These are phyloP conservation scores for Aeschynomene evenia DNA, from an alignment of 306 rosid species.

Conservation along the genomic window DNA sequence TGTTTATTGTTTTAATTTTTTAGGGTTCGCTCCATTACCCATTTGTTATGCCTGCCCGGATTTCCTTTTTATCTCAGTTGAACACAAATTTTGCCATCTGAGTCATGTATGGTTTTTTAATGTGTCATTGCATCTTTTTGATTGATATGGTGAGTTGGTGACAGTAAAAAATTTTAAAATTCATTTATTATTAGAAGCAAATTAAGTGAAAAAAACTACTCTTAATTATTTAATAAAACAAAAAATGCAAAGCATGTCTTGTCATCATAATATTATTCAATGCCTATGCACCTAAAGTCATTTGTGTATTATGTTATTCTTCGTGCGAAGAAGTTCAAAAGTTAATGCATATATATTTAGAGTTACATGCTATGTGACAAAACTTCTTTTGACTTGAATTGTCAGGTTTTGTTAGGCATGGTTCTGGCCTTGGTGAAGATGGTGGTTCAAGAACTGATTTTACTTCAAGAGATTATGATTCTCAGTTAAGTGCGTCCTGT, in stretches of 20 bases:
- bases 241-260: background rate
- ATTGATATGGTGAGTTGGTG: slow-evolving; percentile 13
- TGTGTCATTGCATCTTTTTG: background rate
- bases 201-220: slow-evolving; percentile 15
- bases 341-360: slow-evolving; percentile 14
- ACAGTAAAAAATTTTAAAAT: slow-evolving; percentile 13
- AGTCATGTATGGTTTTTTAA: background rate
- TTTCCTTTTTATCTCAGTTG: slow-evolving; percentile 8
- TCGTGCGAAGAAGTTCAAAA: slow-evolving; percentile 6
- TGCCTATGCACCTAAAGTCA: slow-evolving; percentile 13
- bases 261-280: slow-evolving; percentile 12
- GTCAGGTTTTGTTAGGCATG: slow-evolving; percentile 63
- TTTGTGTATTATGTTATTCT: slow-evolving; percentile 12
- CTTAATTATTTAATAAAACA: background rate
- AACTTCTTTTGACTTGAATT: slow-evolving; percentile 9
- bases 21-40: background rate
- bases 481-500: slow-evolving; percentile 38
- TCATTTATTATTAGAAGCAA: background rate
- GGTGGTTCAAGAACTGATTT: slow-evolving; percentile 49
- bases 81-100: background rate
- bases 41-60: slow-evolving; percentile 13
- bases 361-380: slow-evolving; percentile 19
- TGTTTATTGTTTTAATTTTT: slow-evolving; percentile 19
- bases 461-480: slow-evolving; percentile 44
- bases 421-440: slow-evolving; percentile 36